Conservation (phyloP, 345 rosid species). For the Luvunga scandens region DNA sequence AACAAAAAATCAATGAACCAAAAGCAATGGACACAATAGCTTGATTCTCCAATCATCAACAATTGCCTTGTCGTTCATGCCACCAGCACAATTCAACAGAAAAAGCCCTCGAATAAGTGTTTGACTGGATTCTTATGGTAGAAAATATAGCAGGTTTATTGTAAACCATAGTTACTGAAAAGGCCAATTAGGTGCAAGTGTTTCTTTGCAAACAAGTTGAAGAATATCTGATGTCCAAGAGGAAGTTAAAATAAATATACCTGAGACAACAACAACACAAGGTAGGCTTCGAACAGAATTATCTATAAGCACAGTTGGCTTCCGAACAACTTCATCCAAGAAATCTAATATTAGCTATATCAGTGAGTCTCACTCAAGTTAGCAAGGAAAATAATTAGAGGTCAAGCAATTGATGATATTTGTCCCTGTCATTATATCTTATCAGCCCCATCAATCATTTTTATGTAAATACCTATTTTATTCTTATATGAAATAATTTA, state of each 20-base stretch:
- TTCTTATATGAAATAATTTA: no score
- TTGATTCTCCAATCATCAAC: conserved; percentile 98
- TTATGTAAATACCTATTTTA: no score
- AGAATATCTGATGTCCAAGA: not conserved
- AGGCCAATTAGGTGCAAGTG: not conserved
- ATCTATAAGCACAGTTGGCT: conserved; percentile 80
- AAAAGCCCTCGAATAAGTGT: conserved; percentile 65
- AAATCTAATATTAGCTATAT: conserved; percentile 70
- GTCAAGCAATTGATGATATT: no score
- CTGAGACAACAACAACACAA: conserved; percentile 90
- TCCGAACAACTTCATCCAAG: conserved; percentile 64
- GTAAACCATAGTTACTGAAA: not conserved
- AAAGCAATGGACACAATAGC: conserved; percentile 63
- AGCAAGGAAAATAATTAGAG: no score
- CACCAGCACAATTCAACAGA: conserved; percentile 85
- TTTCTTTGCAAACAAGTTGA: not conserved
- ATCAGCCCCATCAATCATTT: no score
- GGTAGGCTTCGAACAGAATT: conserved; percentile 96
- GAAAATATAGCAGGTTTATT: not conserved
- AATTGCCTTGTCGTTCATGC: conserved; percentile 92
- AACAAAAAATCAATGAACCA: conserved; percentile 71
- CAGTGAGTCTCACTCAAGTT: not conserved
- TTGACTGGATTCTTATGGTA: conserved; percentile 38
- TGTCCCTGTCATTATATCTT: no score
- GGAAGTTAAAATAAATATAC: conserved; percentile 16